Base-by-base conservation (phyloP, 176 grass and related monocot species). In the Carex pumila region DNA sequence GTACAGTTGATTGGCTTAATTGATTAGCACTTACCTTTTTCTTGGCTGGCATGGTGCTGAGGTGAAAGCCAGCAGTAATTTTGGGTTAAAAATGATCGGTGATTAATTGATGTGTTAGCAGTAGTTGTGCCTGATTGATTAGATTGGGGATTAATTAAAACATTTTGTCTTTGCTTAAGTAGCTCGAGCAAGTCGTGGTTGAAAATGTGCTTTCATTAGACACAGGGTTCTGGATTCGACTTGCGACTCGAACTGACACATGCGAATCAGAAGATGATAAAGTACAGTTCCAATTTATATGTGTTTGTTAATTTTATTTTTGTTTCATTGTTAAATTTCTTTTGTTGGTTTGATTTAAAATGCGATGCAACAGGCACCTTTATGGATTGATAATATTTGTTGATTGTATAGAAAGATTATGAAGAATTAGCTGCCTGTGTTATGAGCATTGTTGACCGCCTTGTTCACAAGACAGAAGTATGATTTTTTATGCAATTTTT, bases 231-330 rank as follows among this genome's bases (percentile, higher is more conserved):
- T 99, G 91, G 93, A 88, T 95, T 85, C 89, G 91, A 57, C 83
- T 99, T 68, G 91, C 93, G 13, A 89, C 93, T 65, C 91, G 91
- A 86, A 88, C 88, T 83, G 96, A 95, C 71, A 88, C 92, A 12
- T 95, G 91, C 91, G 90, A 92, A 89, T 99, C 88, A 4, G 96
- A 99, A 86, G 96, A 99, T 87, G 96, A 95, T 83, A 92, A 99
- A 95, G 96, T 85, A 94, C 83, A 88, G 66, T 89, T 95, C 87
- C 82, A 79, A 59, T 71, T 84, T 79, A 87, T 32, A 76, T 76
- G 49, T 54, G 31, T 55, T 76, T 31, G 12, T 55, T 76, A 6
- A 88, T 75, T 25, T 89, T 63, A 63, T 43, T 76, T 39, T 3
- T 25, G 36, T 88, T 57, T 7, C 59, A 5, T 25, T 22, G 70